Base-by-base conservation (phyloP, 768 basidiomycete genomes). In the Harrya chromipes region DNA sequence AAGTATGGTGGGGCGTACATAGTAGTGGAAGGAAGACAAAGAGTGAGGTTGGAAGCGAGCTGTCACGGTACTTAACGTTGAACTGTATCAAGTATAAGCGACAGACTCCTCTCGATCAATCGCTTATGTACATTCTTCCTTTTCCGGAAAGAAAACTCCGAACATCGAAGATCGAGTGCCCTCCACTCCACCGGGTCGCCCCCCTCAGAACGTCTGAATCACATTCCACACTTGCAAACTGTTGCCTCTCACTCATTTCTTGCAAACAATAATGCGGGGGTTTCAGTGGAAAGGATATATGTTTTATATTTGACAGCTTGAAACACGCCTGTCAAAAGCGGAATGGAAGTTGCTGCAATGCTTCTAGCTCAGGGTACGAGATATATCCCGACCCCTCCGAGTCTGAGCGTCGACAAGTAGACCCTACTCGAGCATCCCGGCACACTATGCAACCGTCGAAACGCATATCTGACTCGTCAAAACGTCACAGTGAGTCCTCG, bases 21-120 rank as follows among this genome's bases (percentile, higher is more conserved):
- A 52, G 49, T 68, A 52, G 49, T 49, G 61, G 54, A 36, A 14
- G 36, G 49, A 47, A 23, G 42, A 13, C 39, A 68, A 55, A 20
- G 53, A 59, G 42, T 12, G 57, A 24, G 29, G 14, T 1, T 24
- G 40, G 23, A 61, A 41, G 51, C 45, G 49, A 37, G 51, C 23
- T 10, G 56, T n/a, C n/a, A n/a, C n/a, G n/a, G n/a, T 33, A 40
- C 47, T 48, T 41, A 23, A 36, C 43, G n/a, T n/a, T n/a, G 35
- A 12, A 34, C 34, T 45, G 36, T 36, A 37, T 40, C 6, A n/a
- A n/a, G n/a, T n/a, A n/a, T n/a, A n/a, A n/a, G n/a, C n/a, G n/a
- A n/a, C n/a, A n/a, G n/a, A n/a, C n/a, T n/a, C 11, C 2, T 4
- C 41, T 49, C 47, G 52, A 58, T 57, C 50, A 9, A 33, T 56